phyloP scores from a whole-genome alignment of 108 stramenopile genomes.

The Cyclotella baltica region DNA sequence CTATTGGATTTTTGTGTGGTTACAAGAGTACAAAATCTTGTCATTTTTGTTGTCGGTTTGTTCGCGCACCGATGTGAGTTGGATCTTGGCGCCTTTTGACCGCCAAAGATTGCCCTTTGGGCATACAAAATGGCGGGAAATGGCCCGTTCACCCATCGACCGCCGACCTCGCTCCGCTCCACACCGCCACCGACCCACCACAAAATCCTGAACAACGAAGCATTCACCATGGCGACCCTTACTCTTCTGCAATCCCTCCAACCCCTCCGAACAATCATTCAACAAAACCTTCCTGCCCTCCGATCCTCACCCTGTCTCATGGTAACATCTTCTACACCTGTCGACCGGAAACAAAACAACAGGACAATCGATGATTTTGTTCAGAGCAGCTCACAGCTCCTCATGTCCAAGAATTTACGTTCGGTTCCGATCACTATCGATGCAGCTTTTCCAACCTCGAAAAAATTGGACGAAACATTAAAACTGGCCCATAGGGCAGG shows the following conservation, averaged over 20 bases:
- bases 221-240: too few relatives aligned
- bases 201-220: too few relatives aligned
- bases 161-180: too few relatives aligned
- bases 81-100: too few relatives aligned
- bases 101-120: too few relatives aligned
- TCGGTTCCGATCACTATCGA: constrained; percentile 35
- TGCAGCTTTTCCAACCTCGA: constrained; percentile 48
- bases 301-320: constrained; percentile 52
- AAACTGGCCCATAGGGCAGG: constrained; percentile 18
- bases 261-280: constrained; percentile 43
- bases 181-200: too few relatives aligned
- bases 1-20: too few relatives aligned
- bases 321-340: constrained; percentile 37
- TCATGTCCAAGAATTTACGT: constrained; percentile 33
- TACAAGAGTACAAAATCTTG: too few relatives aligned
- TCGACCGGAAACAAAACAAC: constrained; percentile 8
- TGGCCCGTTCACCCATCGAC: too few relatives aligned
- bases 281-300: constrained; percentile 30
- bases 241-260: constrained; percentile 12
- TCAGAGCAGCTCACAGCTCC: constrained; percentile 32
- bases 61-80: too few relatives aligned
- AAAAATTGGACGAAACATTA: constrained; percentile 41
- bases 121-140: too few relatives aligned
- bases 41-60: too few relatives aligned
- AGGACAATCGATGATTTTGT: constrained; percentile 34